phyloP scores from a whole-genome alignment of 176 grass and related monocot genomes.

The Chloris gayana region DNA sequence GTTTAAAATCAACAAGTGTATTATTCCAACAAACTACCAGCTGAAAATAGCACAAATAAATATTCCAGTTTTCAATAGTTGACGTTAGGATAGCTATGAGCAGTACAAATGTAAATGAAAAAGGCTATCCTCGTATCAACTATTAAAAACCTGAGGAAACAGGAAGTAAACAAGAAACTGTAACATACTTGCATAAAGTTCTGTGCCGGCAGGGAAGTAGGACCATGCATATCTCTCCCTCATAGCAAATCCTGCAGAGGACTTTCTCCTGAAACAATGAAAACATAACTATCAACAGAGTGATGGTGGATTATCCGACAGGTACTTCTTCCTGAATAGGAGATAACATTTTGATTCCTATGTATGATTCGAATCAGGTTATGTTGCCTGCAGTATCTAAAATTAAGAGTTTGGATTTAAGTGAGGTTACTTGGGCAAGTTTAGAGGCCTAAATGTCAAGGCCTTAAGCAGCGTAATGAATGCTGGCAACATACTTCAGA shows the following conservation, averaged over 20 bases:
- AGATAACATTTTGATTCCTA: neutral
- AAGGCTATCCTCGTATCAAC: neutral
- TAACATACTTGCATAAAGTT: constrained; percentile 90
- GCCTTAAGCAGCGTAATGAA: neutral
- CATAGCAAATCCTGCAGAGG: constrained; percentile 92
- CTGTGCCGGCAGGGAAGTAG: constrained; percentile 88
- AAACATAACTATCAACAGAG: constrained; percentile 14
- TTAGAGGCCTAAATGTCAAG: neutral
- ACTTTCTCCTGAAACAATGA: constrained; percentile 78
- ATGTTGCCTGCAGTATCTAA: neutral
- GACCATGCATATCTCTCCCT: constrained; percentile 90
- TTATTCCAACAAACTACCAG: neutral
- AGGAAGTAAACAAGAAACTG: neutral
- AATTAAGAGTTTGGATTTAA: neutral
- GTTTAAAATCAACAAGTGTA: constrained; percentile 4
- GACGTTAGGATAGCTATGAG: neutral
- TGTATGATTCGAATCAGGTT: neutral
- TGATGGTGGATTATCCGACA: neutral
- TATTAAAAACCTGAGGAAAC: neutral
- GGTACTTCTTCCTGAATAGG: neutral
- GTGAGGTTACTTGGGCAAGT: neutral
- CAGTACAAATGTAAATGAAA: neutral
- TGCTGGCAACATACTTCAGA: neutral
- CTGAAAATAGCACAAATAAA: constrained; percentile 12
- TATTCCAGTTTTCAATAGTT: neutral